Percentiles rank a stretch among this genome's conserved stretches.
Conservation (phyloP, 495 filamentous ascomycete genomes). For the Polyplosphaeria fusca region DNA sequence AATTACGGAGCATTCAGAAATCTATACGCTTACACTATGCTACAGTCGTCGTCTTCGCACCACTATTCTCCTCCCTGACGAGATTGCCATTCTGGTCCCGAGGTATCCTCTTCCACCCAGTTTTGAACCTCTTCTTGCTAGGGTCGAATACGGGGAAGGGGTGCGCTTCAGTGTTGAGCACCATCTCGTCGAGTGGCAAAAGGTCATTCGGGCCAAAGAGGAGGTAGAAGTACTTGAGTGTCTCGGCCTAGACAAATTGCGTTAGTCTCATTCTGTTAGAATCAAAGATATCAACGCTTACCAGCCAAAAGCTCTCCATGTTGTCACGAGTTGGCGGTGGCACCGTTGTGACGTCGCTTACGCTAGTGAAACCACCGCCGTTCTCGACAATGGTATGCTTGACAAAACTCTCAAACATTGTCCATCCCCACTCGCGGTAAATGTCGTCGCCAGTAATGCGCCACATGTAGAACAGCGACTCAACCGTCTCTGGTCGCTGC, state of each 20-base stretch:
- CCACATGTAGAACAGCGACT: conserved; percentile 98
- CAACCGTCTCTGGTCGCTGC: conserved; percentile 93
- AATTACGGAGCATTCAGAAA: background rate
- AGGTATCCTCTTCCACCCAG: conserved; percentile 79
- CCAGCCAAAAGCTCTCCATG: conserved; percentile 60
- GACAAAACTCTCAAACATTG: conserved; percentile 92
- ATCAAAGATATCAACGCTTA: conserved; percentile 46
- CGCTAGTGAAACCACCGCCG: conserved; percentile 70
- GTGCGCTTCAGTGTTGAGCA: conserved; percentile 96
- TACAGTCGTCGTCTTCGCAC: background rate
- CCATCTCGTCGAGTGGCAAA: conserved; percentile 76
- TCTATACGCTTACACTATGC: background rate
- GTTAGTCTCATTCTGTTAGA: background rate
- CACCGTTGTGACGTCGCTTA: conserved; percentile 62
- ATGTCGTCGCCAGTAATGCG: conserved; percentile 87
- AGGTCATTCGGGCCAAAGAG: conserved; percentile 84
- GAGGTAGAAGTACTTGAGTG: conserved; percentile 95
- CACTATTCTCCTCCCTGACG: conserved; percentile 5
- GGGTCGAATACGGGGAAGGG: conserved; percentile 82
- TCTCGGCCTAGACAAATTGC: conserved; percentile 76
- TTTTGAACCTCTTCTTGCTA: conserved; percentile 65
- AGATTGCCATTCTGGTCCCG: conserved; percentile 42
- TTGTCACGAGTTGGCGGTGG: conserved; percentile 41
- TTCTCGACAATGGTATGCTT: conserved; percentile 74
- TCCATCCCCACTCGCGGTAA: conserved; percentile 97